phyloP scores from a whole-genome alignment of 352 stramenopile species.

The Pythium scleroteichum region DNA sequence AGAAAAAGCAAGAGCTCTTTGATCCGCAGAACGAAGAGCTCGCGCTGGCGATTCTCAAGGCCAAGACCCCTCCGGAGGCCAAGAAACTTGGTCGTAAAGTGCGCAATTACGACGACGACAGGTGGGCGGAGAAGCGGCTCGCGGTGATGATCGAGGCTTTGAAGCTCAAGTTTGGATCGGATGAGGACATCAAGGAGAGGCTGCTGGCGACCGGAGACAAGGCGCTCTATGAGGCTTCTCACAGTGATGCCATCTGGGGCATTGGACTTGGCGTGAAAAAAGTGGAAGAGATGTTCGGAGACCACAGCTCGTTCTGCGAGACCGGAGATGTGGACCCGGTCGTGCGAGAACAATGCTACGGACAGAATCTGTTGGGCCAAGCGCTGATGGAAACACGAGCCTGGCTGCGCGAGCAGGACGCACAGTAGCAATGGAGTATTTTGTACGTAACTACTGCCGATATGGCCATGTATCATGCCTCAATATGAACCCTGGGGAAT shows the following conservation, averaged over 20 bases:
- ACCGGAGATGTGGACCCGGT: conserved; percentile 38
- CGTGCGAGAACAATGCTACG: conserved; percentile 41
- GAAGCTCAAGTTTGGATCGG: conserved; percentile 58
- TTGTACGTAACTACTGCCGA: too few relatives aligned
- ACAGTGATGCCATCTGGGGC: conserved; percentile 55
- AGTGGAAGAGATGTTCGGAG: conserved; percentile 42
- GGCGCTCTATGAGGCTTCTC: conserved; percentile 55
- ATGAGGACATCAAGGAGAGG: conserved; percentile 31
- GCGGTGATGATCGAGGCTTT: conserved; percentile 58
- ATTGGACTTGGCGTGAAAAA: conserved; percentile 49
- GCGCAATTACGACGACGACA: conserved; percentile 47
- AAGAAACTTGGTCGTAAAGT: conserved; percentile 61
- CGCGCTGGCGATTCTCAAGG: conserved; percentile 45
- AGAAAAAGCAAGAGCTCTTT: conserved; percentile 69
- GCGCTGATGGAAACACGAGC: conserved; percentile 54
- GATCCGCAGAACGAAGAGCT: conserved; percentile 43
- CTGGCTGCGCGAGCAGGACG: conserved; percentile 38
- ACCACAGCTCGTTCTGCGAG: conserved; percentile 35
- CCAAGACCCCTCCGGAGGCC: conserved; percentile 43
- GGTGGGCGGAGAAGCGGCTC: conserved; percentile 45
- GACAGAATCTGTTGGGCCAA: conserved; percentile 54
- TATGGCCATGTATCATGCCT: too few relatives aligned
- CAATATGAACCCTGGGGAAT: too few relatives aligned
- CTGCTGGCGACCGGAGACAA: conserved; percentile 51
- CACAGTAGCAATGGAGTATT: too few relatives aligned